Evolutionary conservation across 2,329 filamentous ascomycete species (phyloP).

Genomic region (Mycogone perniciosa): DNA sequence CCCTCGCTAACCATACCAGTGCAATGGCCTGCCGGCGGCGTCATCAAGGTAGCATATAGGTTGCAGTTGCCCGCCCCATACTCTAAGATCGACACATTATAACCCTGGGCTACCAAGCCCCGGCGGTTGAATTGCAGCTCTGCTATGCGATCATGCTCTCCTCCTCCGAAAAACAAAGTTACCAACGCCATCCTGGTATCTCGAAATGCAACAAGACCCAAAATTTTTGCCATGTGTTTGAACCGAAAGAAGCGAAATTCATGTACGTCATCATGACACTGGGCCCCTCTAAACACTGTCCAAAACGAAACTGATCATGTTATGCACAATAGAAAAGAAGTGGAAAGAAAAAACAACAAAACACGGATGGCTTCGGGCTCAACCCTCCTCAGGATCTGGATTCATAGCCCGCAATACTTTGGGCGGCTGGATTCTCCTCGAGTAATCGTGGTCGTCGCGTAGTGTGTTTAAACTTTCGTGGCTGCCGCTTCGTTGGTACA

Average conservation of each 20-base stretch:
- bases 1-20: background rate
- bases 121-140: background rate
- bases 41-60: background rate
- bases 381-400: conserved; percentile 42
- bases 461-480: conserved; percentile 58
- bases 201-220: conserved; percentile 28
- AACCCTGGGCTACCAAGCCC: background rate
- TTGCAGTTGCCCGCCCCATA: background rate
- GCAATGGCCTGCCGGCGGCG: background rate
- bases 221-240: conserved; percentile 13
- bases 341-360: conserved; percentile 1
- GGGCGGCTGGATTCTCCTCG: conserved; percentile 49
- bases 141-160: conserved; percentile 15
- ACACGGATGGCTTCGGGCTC: background rate
- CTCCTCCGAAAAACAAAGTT: conserved; percentile 20
- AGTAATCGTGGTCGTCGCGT: conserved; percentile 61
- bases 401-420: conserved; percentile 58
- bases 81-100: background rate
- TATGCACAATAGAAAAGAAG: conserved; percentile 5
- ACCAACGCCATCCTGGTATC: conserved; percentile 35
- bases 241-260: conserved; percentile 22
- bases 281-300: conserved; percentile 19
- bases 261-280: conserved; percentile 29
- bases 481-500: conserved; percentile 54
- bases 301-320: conserved; percentile 11